Evolutionary conservation across 2,329 filamentous ascomycete genomes (phyloP), one percentile per base, ranked within the genome.

Genomic region (Cladosporium sp.): DNA sequence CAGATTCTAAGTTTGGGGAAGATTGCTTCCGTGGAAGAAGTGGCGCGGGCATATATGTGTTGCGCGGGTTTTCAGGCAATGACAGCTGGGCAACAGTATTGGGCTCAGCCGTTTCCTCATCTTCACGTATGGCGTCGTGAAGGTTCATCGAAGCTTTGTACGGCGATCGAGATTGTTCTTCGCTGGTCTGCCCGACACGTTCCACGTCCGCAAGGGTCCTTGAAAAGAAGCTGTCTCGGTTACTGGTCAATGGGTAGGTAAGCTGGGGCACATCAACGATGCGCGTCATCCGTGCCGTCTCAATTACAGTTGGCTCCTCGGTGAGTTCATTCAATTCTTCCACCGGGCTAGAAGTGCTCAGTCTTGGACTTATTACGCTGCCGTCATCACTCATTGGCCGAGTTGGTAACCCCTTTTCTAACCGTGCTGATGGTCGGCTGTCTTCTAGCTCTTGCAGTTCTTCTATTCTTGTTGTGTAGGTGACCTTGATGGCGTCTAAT

Each of bases 401-500:
- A 67, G 85, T 87, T 35, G 94, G 94, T 11, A 98, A 82, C 29
- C 90, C 90, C 76, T 97, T 97, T 60, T 87, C 88, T 28, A 49
- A 14, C 12, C 50, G 57, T 71, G 67, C 70, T 23, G 67, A 49
- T 23, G 70, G 83, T 73, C 77, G 84, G 76, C 78, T 79, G 26
- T 75, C 73, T n/a, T 88, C 83, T 73, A 95, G 86, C 69, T 89
- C 88, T 72, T 91, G 87, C 49, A 99, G 82, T 77, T 99, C 95
- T 57, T 90, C 89, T 71, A 98, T 96, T 64, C 95, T 89, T 66
- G 89, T 92, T 61, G 90, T 92, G 77, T 99, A 99, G 1, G 94
- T 97, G 69, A 90, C 88, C 73, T 92, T 89, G 81, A 99, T 98
- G 60, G 92, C 91, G 74, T 97, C 92, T 28, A 99, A 83, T 78